Base-by-base conservation (phyloP, 2,329 filamentous ascomycete species). In the Calonectria henricotiae region DNA sequence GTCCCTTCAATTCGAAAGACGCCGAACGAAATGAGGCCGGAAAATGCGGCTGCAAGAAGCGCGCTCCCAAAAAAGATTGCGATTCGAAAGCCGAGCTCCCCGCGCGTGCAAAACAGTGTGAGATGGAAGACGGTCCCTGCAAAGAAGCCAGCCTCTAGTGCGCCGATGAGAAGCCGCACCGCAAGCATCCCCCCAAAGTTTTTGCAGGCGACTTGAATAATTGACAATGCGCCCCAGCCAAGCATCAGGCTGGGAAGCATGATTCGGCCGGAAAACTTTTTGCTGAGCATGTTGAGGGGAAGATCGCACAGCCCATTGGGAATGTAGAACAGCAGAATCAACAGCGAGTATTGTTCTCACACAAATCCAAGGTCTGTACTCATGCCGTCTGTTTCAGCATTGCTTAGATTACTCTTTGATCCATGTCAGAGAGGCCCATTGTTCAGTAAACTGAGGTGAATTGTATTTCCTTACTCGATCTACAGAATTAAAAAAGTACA, bases 1-100 rank as follows among this genome's bases (percentile, higher is more conserved):
- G 90, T 80, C 1, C 89, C 90, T 15, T 80, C 80, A 5, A 82
- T 81, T 3, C 86, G 84, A 0, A 89, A 89, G 63, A 93, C 91
- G 1, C 91, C 88, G 2, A 87, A 88, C 0, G 87, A 86, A 35
- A 90, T 87, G 6, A 89, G 79, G 1, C 90, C 91, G 2, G 89
- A 90, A 75, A 93, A 93, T 1, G 91, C 91, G 1, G 90, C 90
- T 0, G 89, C 90, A 3, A 93, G 85, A 15, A 93, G 83, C 1
- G 89, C 89, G 0, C 90, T 92, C 0, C 89, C 89, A 43, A 86
- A 82, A 25, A 82, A 84, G 5, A 91, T 83, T 4, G 89, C 88
- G 39, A 89, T 91, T 15, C 90, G 84, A 25, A 90, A 83, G 5
- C 86, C 89, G 0, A 91, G 82, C 76, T 91, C 91, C 71, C 88